These are phyloP conservation scores for Cyberlindnera petersonii DNA, from an alignment of 805 yeast species.

Conservation along the genomic window DNA sequence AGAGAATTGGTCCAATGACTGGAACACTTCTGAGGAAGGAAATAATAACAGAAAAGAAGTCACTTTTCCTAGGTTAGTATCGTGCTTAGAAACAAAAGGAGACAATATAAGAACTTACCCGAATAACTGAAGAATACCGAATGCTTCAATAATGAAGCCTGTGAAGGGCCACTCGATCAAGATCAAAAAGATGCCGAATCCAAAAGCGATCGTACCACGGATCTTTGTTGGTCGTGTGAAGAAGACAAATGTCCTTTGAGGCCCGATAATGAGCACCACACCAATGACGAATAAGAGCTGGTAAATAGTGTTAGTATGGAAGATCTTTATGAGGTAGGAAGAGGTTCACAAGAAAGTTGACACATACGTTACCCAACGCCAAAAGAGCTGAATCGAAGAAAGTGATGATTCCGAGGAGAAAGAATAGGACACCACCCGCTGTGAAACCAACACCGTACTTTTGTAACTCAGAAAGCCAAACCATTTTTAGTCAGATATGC, in stretches of 20 bases:
- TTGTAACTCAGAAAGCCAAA: conserved; percentile 20
- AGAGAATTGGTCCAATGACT: conserved; percentile 76
- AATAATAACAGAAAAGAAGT: conserved; percentile 85
- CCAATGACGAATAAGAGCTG: conserved; percentile 49
- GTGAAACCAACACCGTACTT: conserved; percentile 89
- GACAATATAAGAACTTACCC: conserved; percentile 32
- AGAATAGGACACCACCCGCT: conserved; percentile 65
- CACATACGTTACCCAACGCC: conserved; percentile 82
- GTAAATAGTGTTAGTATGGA: background rate
- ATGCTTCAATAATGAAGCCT: conserved; percentile 79
- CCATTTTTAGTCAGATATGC: conserved; percentile 2
- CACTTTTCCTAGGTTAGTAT: conserved; percentile 36
- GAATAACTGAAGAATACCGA: conserved; percentile 87
- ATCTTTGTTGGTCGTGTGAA: conserved; percentile 85
- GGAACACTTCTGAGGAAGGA: conserved; percentile 87
- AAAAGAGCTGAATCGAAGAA: conserved; percentile 85
- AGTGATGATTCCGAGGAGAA: conserved; percentile 76
- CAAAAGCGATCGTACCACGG: conserved; percentile 81
- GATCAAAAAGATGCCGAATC: conserved; percentile 70
- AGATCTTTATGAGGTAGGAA: background rate
- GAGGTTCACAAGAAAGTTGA: conserved; percentile 33
- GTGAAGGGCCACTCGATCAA: conserved; percentile 70
- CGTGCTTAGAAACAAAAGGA: no score
- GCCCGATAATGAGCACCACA: conserved; percentile 79
- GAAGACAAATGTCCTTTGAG: conserved; percentile 74